Base-by-base conservation (phyloP, 306 rosid species). In the Dalbergia oliveri region DNA sequence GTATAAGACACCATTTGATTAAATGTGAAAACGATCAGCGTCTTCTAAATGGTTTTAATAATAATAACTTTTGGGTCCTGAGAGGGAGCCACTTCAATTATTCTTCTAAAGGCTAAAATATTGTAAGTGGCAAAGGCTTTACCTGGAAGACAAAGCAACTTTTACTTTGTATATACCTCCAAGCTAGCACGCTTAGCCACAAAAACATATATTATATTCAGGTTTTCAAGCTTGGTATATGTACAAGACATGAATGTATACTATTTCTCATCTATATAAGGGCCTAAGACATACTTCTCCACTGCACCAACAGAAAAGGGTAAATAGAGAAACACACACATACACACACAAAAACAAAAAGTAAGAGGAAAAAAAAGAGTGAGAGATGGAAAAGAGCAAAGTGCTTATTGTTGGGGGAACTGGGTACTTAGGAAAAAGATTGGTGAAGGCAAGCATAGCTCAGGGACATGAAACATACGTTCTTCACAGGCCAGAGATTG, bases 371-470 rank as follows among this genome's bases (percentile, higher is more conserved):
- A 37, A 15, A 59, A 51, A 26, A 65, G 54, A 2, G 5, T 73
- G 47, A 56, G 57, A 56, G 15, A 78, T 72, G 89, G 80, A 23
- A 10, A 90, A 83, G 70, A 86, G 88, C 83, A 92, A 41, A 78
- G 94, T 92, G 16, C 81, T 92, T 14, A 84, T 92, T 10, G 63
- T 92, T n/a, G 97, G 97, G 8, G 97, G 93, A 81, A 92, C 93
- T 45, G 97, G 97, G 60, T 92, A 92, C 80, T 14, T 92, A 26
- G 97, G 97, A 34, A 92, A 90, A 67, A 92, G 93, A 81, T 59
- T 92, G 80, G 97, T 90, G 41, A 90, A 56, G 87, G 94, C 93
- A 54, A 86, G 94, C 74, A 76, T 92, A 9, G 79, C 19, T 21
- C 45, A 82, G 21, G 94, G 93, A 9, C 91, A 90, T n/a, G 76